Base-by-base conservation (phyloP, 345 rosid genomes). In the Eucalyptus pumila region DNA sequence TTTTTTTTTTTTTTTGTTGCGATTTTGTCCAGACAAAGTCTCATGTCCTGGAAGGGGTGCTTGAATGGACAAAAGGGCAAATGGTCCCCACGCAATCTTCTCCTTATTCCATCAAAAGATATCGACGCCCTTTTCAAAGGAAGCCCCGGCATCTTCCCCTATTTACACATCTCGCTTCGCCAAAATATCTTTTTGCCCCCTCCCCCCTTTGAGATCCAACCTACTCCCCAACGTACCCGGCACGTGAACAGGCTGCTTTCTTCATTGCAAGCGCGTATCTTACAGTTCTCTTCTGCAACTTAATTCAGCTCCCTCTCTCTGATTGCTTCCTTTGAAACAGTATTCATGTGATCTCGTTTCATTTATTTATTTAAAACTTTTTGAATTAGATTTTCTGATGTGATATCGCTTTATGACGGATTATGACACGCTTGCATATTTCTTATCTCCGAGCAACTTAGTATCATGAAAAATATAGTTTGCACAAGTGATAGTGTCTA, bases 81-180 rank as follows among this genome's bases (percentile, higher is more conserved):
- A 86, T 89, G 94, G 94, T 86, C 93, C 94, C 95, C 93, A 90
- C 87, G 88, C 86, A 92, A 93, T 92, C 94, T 90, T 85, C 91
- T 19, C 51, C 90, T 90, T 87, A 90, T 91, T 91, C 92, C 92
- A 89, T 92, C 93, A 88, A 58, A 91, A 91, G 94, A 92, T 94
- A 88, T 87, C 47, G 12, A 37, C 16, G 47, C 88, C 76, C 47
- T 83, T 85, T 42, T 85, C 76, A 89, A 9, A 85, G 15, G 19
- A 40, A 86, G 16, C 37, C 81, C 26, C 26, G 2, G 6, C 81
- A 72, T 72, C 81, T 72, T 11, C 83, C 45, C 1, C 45, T 19
- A 11, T 76, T 37, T 21, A 37, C 83, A 37, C 83, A 10, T 76
- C 83, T 19, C 15, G 83, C 83, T 10, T 37, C 83, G 2, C 83